phyloP scores from a whole-genome alignment of 768 basidiomycete species.

The Termitomyces sp. region DNA sequence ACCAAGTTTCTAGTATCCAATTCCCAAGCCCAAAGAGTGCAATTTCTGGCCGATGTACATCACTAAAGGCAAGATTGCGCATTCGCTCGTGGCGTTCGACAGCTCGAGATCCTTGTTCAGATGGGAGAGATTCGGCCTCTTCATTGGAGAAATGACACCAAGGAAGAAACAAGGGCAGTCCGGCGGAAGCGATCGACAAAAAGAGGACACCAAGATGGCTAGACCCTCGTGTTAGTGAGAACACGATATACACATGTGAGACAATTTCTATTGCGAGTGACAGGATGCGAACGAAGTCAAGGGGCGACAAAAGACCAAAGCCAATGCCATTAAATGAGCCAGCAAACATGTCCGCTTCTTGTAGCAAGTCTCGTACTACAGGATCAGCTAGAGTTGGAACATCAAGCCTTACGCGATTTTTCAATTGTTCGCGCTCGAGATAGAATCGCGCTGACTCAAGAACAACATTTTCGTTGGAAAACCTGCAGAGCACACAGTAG shows the following conservation, averaged over 20 bases:
- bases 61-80: constrained; percentile 71
- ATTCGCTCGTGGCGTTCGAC: constrained; percentile 71
- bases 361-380: constrained; percentile 67
- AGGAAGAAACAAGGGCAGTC: constrained; percentile 54
- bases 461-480: constrained; percentile 68
- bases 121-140: constrained; percentile 39
- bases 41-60: constrained; percentile 74
- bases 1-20: constrained; percentile 82
- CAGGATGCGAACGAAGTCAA: constrained; percentile 73
- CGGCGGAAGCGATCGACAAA: constrained; percentile 55
- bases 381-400: constrained; percentile 76
- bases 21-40: constrained; percentile 77
- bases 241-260: constrained; percentile 66
- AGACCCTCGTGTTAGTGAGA: constrained; percentile 54
- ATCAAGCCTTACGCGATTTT: constrained; percentile 71
- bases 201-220: constrained; percentile 53
- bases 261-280: constrained; percentile 65
- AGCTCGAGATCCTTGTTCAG: constrained; percentile 53
- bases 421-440: constrained; percentile 75
- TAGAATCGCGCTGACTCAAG: constrained; percentile 67
- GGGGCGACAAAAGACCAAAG: constrained; percentile 75
- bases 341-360: constrained; percentile 82
- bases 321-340: constrained; percentile 75
- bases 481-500: constrained; percentile 30
- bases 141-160: constrained; percentile 39